Evolutionary conservation across 805 yeast genomes (phyloP).

Genomic region (Cyberlindnera galapagoensis): DNA sequence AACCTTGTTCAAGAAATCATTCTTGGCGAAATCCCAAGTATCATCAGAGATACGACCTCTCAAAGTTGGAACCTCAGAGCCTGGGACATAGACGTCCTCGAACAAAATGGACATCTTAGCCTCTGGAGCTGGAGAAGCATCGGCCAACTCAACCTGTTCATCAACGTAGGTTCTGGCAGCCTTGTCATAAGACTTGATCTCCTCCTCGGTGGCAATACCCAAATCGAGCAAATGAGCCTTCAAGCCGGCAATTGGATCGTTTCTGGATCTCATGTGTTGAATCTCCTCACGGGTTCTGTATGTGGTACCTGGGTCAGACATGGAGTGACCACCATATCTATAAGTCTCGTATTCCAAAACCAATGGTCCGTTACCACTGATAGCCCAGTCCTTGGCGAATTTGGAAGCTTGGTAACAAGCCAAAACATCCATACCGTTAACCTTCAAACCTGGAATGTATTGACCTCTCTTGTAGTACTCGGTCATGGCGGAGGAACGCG

Average conservation of each 20-base stretch:
- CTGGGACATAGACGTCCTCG: slow-evolving; percentile 95
- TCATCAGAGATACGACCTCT: slow-evolving; percentile 97
- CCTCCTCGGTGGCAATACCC: slow-evolving; percentile 87
- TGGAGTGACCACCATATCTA: slow-evolving; percentile 99
- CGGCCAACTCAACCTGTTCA: slow-evolving; percentile 90
- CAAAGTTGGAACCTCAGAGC: slow-evolving; percentile 84
- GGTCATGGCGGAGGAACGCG: slow-evolving; percentile 93
- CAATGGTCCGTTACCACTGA: slow-evolving; percentile 90
- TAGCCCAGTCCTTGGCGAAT: slow-evolving; percentile 95
- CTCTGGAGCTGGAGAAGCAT: slow-evolving; percentile 91
- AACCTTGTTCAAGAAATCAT: slow-evolving; percentile 34
- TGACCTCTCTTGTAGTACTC: slow-evolving; percentile 99
- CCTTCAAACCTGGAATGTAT: slow-evolving; percentile 97
- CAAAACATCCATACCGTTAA: slow-evolving; percentile 97
- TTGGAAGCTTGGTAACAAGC: slow-evolving; percentile 94
- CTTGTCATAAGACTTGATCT: slow-evolving; percentile 91
- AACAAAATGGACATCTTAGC: slow-evolving; percentile 91
- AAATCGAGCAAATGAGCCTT: slow-evolving; percentile 79
- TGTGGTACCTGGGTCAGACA: slow-evolving; percentile 99
- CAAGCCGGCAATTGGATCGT: slow-evolving; percentile 96
- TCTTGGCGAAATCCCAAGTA: slow-evolving; percentile 71
- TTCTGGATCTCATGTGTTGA: slow-evolving; percentile 98
- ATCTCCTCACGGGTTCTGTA: slow-evolving; percentile 99
- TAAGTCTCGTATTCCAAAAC: slow-evolving; percentile 97
- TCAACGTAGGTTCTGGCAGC: slow-evolving; percentile 94